phyloP scores from a whole-genome alignment of 805 yeast species.

The Danielia oregonensis region DNA sequence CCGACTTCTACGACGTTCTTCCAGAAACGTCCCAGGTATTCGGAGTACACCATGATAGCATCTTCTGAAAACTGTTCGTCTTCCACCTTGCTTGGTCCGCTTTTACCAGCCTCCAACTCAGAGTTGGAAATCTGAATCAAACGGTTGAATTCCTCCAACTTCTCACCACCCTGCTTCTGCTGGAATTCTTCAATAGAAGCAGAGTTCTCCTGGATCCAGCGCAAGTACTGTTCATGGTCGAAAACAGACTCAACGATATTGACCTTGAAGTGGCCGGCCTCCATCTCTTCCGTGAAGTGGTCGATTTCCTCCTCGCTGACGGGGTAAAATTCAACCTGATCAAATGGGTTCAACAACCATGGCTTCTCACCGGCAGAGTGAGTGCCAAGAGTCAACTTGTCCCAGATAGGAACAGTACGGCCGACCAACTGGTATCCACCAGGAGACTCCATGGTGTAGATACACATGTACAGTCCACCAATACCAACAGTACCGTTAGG shows the following conservation, averaged over 20 bases:
- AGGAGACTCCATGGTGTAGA: slow-evolving; percentile 96
- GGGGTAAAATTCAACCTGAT: slow-evolving; percentile 92
- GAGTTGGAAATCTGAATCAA: slow-evolving; percentile 78
- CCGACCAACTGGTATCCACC: slow-evolving; percentile 98
- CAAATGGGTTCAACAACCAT: slow-evolving; percentile 90
- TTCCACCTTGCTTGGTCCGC: slow-evolving; percentile 41
- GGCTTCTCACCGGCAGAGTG: slow-evolving; percentile 60
- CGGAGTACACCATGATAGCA: slow-evolving; percentile 85
- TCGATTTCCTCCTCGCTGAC: slow-evolving; percentile 84
- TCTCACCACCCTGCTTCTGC: slow-evolving; percentile 70
- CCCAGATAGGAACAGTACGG: slow-evolving; percentile 97
- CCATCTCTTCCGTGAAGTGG: slow-evolving; percentile 61
- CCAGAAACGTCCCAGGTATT: slow-evolving; percentile 97
- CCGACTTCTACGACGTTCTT: slow-evolving; percentile 81
- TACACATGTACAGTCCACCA: slow-evolving; percentile 99
- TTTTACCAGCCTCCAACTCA: slow-evolving; percentile 53
- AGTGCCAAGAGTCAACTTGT: slow-evolving; percentile 73
- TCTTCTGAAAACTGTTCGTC: slow-evolving; percentile 65
- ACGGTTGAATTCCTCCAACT: slow-evolving; percentile 78
- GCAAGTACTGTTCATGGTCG: slow-evolving; percentile 72
- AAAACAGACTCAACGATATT: slow-evolving; percentile 75
- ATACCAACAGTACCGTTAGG: slow-evolving; percentile 97
- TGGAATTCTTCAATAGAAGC: slow-evolving; percentile 70
- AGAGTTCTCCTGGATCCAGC: slow-evolving; percentile 73
- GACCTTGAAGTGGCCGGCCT: slow-evolving; percentile 76